phyloP scores from a whole-genome alignment of 1,139 yeast species.

The Candida tetrigidarum region DNA sequence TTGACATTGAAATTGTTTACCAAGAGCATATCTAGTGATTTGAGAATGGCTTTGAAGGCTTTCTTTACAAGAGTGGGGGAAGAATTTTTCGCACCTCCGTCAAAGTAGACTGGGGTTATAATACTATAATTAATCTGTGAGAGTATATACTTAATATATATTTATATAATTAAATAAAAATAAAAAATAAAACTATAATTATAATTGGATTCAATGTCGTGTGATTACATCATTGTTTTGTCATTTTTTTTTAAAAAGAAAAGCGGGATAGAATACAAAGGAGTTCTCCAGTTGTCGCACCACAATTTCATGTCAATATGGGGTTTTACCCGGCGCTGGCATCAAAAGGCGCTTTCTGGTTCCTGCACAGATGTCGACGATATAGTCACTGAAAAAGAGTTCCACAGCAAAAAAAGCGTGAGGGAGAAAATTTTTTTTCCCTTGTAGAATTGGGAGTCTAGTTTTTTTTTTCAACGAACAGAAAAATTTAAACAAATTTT shows the following conservation, averaged over 20 bases:
- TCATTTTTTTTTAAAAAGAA: too few relatives aligned
- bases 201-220: neutral
- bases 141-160: too few relatives aligned
- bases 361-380: constrained; percentile 1
- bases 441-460: too few relatives aligned
- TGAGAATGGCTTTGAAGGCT: constrained; percentile 67
- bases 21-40: constrained; percentile 69
- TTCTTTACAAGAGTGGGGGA: constrained; percentile 77
- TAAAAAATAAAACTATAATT: neutral
- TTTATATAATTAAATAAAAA: neutral
- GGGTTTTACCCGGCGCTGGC: neutral
- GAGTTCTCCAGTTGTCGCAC: too few relatives aligned
- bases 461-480: constrained; percentile 4
- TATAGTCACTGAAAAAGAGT: constrained; percentile 3
- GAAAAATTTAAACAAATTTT: neutral
- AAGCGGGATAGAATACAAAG: too few relatives aligned
- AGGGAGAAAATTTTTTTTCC: constrained; percentile 1
- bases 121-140: neutral
- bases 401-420: neutral
- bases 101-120: neutral
- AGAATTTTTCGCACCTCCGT: constrained; percentile 36
- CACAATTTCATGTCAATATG: neutral
- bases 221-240: too few relatives aligned
- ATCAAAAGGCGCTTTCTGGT: neutral
- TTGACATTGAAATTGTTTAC: constrained; percentile 68